Base-by-base conservation (phyloP, 331 rosid species). In the Quercus tomentella region DNA sequence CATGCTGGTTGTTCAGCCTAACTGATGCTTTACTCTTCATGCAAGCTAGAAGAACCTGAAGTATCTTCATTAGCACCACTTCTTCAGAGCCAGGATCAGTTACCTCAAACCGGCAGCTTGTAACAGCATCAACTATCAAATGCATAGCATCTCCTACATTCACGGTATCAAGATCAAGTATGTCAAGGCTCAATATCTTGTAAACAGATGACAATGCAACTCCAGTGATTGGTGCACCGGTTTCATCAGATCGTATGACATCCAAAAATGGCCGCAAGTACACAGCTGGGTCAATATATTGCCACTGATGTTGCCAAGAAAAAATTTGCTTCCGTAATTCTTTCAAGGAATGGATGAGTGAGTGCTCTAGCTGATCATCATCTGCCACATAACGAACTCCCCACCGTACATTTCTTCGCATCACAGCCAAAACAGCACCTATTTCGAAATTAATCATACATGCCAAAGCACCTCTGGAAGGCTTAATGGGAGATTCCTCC, bases 331-430 rank as follows among this genome's bases (percentile, higher is more conserved):
- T 89, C 78, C 94, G 89, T 33, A 92, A 83, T 12, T 89, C 91
- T 89, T 92, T 94, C 83, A 94, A 84, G 18, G 97, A 92, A 76
- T 89, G 94, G 82, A 94, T 88, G 49, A 94, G 88, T 70, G 91
- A 86, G 91, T 94, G 97, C 43, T 94, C 98, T 78, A 94, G 84
- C 81, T 92, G 95, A 88, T 94, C 98, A 72, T 94, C 98, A 7
- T 96, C 93, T 10, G 96, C 86, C 84, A 89, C 88, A 89, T 92
- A 92, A 26, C 92, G 96, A 26, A 92, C 90, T 56, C 94, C 96
- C 98, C 97, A 94, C 75, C 94, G 86, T 20, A 92, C 98, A 86
- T 94, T 92, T 88, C 98, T 89, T 80, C 98, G 82, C 98, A 94
- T 94, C 17, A 94, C 94, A 3, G 97, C 97, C 86, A 94, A 90